Evolutionary conservation across 495 filamentous ascomycete genomes (phyloP), one percentile per base, ranked within the genome.

Genomic region (Xylona heveae): DNA sequence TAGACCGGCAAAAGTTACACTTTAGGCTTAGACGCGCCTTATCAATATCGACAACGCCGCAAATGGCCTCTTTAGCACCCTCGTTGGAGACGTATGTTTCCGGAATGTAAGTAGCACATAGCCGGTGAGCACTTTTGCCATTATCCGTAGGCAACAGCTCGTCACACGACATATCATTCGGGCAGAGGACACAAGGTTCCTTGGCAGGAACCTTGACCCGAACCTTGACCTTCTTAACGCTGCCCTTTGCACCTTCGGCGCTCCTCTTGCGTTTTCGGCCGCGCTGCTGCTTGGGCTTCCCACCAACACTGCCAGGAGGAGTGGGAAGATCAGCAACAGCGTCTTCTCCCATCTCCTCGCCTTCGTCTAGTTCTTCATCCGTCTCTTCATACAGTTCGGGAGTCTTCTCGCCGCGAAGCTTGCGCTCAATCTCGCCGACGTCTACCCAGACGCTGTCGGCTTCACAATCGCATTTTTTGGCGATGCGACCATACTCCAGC

Each of bases 371-470:
- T 21, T 78, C 73, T 32, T 83, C 77, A 18, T 78, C 74, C 0
- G 71, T 78, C 38, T 85, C 80, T 41, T 74, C 61, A 37, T 81
- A 78, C 42, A 78, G 90, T 33, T 94, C 88, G 1, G 71, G 71
- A 0, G 85, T 94, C 18, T 76, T 66, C 49, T 95, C 88, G 5
- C 88, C 90, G 26, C 83, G 66, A 19, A 95, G 56, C 52, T 88
- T 94, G 35, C 90, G 77, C 52, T 95, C 81, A 38, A 99, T 83
- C 40, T 93, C 83, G 23, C 71, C 71, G 9, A 94, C 80, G 44
- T 99, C 82, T 26, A 99, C 82, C 85, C 88, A 99, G 16, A 99
- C 88, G 40, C 83, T 93, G 56, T 99, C 88, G 28, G 82, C 67
- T 42, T 81, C 79, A 48, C 88, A 99, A 46, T 94, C 66, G 50